These are phyloP conservation scores for Podospora australis DNA, from an alignment of 495 filamentous ascomycete species.

Conservation along the genomic window DNA sequence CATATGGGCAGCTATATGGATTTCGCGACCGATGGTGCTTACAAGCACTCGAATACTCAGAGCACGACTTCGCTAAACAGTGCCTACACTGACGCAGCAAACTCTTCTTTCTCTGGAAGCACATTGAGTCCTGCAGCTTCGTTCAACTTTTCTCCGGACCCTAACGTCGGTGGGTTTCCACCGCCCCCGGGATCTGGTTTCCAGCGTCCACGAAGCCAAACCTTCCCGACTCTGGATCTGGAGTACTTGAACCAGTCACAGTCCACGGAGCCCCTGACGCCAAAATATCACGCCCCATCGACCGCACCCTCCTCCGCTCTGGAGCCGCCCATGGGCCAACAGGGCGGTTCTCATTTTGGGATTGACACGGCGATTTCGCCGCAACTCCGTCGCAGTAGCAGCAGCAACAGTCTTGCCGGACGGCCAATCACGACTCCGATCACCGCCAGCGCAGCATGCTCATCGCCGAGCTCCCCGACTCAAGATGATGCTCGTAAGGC, in stretches of 20 bases:
- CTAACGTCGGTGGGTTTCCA: slow-evolving; percentile 60
- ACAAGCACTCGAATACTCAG: slow-evolving; percentile 50
- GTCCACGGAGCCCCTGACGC: slow-evolving; percentile 55
- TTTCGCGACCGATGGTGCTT: slow-evolving; percentile 41
- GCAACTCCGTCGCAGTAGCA: slow-evolving; percentile 49
- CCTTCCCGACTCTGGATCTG: slow-evolving; percentile 74
- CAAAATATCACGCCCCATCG: slow-evolving; percentile 55
- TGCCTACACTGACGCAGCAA: slow-evolving; percentile 54
- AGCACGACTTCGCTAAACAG: slow-evolving; percentile 50
- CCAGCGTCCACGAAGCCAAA: slow-evolving; percentile 82
- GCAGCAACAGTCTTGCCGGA: slow-evolving; percentile 44
- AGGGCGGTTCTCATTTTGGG: slow-evolving; percentile 38
- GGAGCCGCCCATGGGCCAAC: slow-evolving; percentile 63
- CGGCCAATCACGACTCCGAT: slow-evolving; percentile 38
- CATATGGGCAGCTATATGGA: slow-evolving; percentile 43
- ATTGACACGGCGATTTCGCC: slow-evolving; percentile 49
- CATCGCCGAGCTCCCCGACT: slow-evolving; percentile 60
- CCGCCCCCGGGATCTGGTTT: slow-evolving; percentile 46
- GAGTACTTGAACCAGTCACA: slow-evolving; percentile 62
- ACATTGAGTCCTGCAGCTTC: slow-evolving; percentile 82
- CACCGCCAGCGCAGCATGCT: slow-evolving; percentile 35
- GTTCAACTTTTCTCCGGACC: slow-evolving; percentile 70
- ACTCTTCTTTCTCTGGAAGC: slow-evolving; percentile 63
- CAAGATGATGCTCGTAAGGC: slow-evolving; percentile 86
- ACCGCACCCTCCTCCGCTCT: slow-evolving; percentile 56